Evolutionary conservation across 1,284 basidiomycete genomes (phyloP).

Genomic region (Pascua guehoae): DNA sequence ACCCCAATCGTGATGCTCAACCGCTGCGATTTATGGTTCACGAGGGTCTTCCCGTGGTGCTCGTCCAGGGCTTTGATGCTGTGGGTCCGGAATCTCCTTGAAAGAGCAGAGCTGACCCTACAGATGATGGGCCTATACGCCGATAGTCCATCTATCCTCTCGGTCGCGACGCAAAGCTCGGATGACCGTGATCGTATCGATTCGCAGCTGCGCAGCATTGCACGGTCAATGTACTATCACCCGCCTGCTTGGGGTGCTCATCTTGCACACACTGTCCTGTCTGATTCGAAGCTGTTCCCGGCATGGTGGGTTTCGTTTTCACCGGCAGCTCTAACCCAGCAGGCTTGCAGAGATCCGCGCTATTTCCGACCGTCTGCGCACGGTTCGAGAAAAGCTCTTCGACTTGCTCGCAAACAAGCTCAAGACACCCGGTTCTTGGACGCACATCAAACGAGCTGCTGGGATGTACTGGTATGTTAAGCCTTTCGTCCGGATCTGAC

Average conservation of each 20-base stretch:
- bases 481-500: neutral
- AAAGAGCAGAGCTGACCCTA: neutral
- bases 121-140: constrained; percentile 48
- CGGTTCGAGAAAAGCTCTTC: constrained; percentile 79
- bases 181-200: constrained; percentile 40
- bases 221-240: constrained; percentile 40
- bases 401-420: constrained; percentile 68
- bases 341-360: constrained; percentile 79
- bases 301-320: constrained; percentile 57
- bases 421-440: constrained; percentile 89
- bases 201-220: constrained; percentile 40
- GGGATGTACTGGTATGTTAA: constrained; percentile 46
- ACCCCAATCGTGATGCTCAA: constrained; percentile 44
- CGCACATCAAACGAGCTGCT: constrained; percentile 66
- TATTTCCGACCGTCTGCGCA: constrained; percentile 88
- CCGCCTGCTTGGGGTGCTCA: constrained; percentile 46
- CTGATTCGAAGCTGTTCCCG: constrained; percentile 44
- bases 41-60: constrained; percentile 44
- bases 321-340: no score
- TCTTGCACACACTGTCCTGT: constrained; percentile 43
- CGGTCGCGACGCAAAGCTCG: constrained; percentile 34
- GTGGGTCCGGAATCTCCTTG: constrained; percentile 30
- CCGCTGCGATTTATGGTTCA: constrained; percentile 47
- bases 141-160: constrained; percentile 45
- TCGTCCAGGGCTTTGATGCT: constrained; percentile 47